Base-by-base conservation (phyloP, 306 rosid genomes). In the Oxytropis ochrocephala region DNA sequence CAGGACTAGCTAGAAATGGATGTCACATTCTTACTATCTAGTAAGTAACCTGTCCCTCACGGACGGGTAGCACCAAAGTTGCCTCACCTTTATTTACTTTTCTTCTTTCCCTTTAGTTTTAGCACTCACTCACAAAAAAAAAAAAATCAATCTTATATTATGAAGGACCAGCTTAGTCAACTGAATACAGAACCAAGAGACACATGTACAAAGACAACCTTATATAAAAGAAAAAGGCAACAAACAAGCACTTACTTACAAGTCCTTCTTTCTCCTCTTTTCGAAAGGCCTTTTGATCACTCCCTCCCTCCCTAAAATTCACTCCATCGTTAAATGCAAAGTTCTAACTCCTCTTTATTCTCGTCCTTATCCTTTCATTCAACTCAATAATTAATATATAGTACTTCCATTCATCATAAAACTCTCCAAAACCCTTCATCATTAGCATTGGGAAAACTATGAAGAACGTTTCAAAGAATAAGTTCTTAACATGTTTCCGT, bases 401-500 rank as follows among this genome's bases (percentile, higher is more conserved):
- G n/a, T 7, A 44, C 42, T 13, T 64, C 5, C 30, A 41, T 41
- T 18, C 13, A 0, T 38, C 13, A 0, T 38, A 38, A 38, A 36
- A 59, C 48, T 36, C 12, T 57, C 48, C 48, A 36, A 60, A 60
- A n/a, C 41, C 46, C 49, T 38, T 60, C 5, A 14, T 32, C n/a
- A 14, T 13, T 11, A 42, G 4, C 3, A 63, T 47, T 13, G 4
- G 0, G 0, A 27, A n/a, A n/a, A 44, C 11, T 50, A 92, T 83
- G 98, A 86, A 72, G 83, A 81, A 56, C 68, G 79, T 10, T 64
- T 80, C 91, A 16, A 83, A 75, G 48, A 89, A 74, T 84, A 89
- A 65, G 82, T 80, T 90, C 70, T 67, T 87, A 67, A 84, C 79
- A 39, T 93, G 98, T 72, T 88, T 86, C 63, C 94, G 89, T 53